Conservation (phyloP, 2,329 filamentous ascomycete genomes). For the Fusarium camptoceras region DNA sequence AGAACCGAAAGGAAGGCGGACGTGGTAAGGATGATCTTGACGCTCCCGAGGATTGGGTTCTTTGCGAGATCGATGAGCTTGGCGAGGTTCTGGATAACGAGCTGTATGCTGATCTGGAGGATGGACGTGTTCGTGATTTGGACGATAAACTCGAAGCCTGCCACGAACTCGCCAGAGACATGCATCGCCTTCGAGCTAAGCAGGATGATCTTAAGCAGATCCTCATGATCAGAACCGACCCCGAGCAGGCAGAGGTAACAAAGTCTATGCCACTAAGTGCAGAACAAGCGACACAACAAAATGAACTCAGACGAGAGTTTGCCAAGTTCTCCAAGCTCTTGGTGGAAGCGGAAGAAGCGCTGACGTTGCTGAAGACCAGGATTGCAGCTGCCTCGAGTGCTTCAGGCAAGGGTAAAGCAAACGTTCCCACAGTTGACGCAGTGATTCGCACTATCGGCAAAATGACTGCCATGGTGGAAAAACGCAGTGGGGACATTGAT, state of each 20-base stretch:
- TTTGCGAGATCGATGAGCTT: slow-evolving; percentile 81
- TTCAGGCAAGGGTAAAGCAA: slow-evolving; percentile 58
- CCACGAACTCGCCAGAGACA: slow-evolving; percentile 75
- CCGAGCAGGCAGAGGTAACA: slow-evolving; percentile 72
- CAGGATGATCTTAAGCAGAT: slow-evolving; percentile 82
- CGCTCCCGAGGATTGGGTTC: slow-evolving; percentile 74
- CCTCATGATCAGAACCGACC: slow-evolving; percentile 76
- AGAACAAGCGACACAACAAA: slow-evolving; percentile 86
- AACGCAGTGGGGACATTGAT: slow-evolving; percentile 90
- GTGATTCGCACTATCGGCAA: slow-evolving; percentile 91
- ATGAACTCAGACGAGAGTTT: slow-evolving; percentile 82
- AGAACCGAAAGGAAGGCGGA: slow-evolving; percentile 63
- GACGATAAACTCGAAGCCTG: slow-evolving; percentile 76
- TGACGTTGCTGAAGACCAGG: slow-evolving; percentile 82
- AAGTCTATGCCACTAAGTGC: slow-evolving; percentile 81
- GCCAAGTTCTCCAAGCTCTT: slow-evolving; percentile 79
- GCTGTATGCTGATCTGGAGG: slow-evolving; percentile 72
- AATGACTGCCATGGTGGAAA: slow-evolving; percentile 93
- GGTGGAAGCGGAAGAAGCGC: slow-evolving; percentile 80
- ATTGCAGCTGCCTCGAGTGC: slow-evolving; percentile 70
- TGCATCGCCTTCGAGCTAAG: slow-evolving; percentile 77
- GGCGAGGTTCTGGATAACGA: slow-evolving; percentile 71
- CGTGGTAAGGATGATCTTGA: slow-evolving; percentile 77
- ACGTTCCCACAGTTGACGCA: slow-evolving; percentile 87
- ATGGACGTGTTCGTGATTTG: slow-evolving; percentile 75